Percentiles rank a stretch among this genome's conserved stretches.
Conservation (phyloP, 148 eudicot genomes). For the Euryodendron excelsum region DNA sequence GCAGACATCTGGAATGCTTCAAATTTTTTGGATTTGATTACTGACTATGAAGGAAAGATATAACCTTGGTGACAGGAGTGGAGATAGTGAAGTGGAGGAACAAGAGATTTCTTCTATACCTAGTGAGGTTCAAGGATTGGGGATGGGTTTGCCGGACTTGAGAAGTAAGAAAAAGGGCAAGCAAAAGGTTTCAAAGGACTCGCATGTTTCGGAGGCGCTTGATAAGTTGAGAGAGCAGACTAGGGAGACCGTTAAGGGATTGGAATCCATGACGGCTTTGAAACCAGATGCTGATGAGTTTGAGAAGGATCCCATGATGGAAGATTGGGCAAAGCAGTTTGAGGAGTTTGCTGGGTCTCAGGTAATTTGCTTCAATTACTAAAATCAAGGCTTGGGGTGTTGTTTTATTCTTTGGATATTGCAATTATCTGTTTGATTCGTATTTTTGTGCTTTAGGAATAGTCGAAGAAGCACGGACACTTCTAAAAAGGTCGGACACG, state of each 20-base stretch:
- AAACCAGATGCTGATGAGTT: background rate
- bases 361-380: conserved; percentile 7
- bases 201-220: conserved; percentile 85
- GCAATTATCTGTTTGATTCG: background rate
- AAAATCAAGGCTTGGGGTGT: background rate
- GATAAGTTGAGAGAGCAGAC: conserved; percentile 93
- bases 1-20: background rate
- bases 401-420: background rate
- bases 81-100: conserved; percentile 33
- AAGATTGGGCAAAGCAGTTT: conserved; percentile 17
- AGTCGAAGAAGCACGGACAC: too few relatives aligned
- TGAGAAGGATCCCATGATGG: conserved; percentile 9
- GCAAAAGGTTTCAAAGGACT: conserved; percentile 60
- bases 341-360: conserved; percentile 15
- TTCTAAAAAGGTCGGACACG: too few relatives aligned
- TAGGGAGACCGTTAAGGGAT: conserved; percentile 76
- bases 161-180: conserved; percentile 80
- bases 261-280: conserved; percentile 54
- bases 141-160: conserved; percentile 91
- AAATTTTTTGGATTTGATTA: background rate
- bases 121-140: conserved; percentile 76
- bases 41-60: conserved; percentile 9
- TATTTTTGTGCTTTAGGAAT: background rate
- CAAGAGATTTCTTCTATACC: conserved; percentile 30
- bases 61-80: conserved; percentile 40